Evolutionary conservation across 2,329 filamentous ascomycete genomes (phyloP).

Genomic region (Paecilomyces variotii): DNA sequence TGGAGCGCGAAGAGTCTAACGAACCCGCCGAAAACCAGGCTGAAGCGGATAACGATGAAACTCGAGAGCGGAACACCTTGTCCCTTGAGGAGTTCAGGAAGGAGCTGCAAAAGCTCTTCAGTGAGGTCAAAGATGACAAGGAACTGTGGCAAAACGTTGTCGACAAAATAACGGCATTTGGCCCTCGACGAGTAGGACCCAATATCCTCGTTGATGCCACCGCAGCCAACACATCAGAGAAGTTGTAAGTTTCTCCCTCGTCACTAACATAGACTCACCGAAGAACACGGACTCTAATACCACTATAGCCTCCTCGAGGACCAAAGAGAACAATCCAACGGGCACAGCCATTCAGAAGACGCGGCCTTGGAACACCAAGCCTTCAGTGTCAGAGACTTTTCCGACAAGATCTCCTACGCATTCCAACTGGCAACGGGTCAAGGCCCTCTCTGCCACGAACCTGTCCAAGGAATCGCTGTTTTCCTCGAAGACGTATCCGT

Average conservation of each 20-base stretch:
- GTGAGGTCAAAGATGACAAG: constrained; percentile 66
- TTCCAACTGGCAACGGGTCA: constrained; percentile 89
- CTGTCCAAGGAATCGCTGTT: constrained; percentile 85
- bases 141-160: constrained; percentile 63
- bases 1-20: constrained; percentile 27
- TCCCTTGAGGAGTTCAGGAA: constrained; percentile 69
- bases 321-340: constrained; percentile 16
- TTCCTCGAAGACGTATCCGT: constrained; percentile 74
- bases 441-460: constrained; percentile 86
- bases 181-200: constrained; percentile 73
- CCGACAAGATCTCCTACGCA: constrained; percentile 84
- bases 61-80: constrained; percentile 54
- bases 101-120: constrained; percentile 58
- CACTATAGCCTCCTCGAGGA: constrained; percentile 30
- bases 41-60: constrained; percentile 47
- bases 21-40: constrained; percentile 30
- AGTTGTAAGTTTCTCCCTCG: constrained; percentile 49
- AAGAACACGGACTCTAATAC: constrained; percentile 2
- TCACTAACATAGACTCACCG: background rate
- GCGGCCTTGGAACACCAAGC: constrained; percentile 16
- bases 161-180: constrained; percentile 82
- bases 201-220: constrained; percentile 87
- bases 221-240: constrained; percentile 59
- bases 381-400: constrained; percentile 56
- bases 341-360: constrained; percentile 14